Base-by-base conservation (phyloP, 371 early-diverging fungal genomes). In the Apophysomyces elegans region DNA sequence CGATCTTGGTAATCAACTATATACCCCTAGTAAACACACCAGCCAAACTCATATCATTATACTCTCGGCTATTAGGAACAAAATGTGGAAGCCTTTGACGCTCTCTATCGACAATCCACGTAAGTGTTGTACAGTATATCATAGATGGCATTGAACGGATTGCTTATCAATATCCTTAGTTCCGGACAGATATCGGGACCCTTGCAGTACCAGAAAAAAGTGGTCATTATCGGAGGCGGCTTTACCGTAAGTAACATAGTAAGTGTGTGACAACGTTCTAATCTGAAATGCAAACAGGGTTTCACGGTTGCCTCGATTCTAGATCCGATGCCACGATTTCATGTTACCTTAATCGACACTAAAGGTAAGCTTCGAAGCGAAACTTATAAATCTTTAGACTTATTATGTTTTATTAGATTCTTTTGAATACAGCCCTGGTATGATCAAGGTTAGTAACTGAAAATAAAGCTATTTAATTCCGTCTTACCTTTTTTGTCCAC, bases 361-460 rank as follows among this genome's bases (percentile, higher is more conserved):
- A 72, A 72, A 60, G 72, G 72, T 72, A 57, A 61, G 26, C 13
- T 3, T 4, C 13, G 37, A 35, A 35, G 43, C 32, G 14, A 32
- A 16, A 47, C 35, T 9, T 26, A 21, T 5, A n/a, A 21, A n/a
- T 7, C 11, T 16, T 26, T 26, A 26, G 32, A 26, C 46, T 61
- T 14, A 61, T 18, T 3, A 8, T 56, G 35, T 37, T 46, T 44
- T 59, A 11, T 4, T 62, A 77, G 78, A 78, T 58, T 78, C 78
- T 14, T 78, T 74, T 61, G 78, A 78, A 56, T 78, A 78, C 39
- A 78, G 68, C 7, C 78, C 78, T 16, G 75, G 75, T 13, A 66
- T 75, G 63, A 72, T 78, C 36, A 74, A 70, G 64, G 69, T 69
- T 41, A 62, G 3, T 13, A 14, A 36, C 12, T 26, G 59, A 14